Conservation (phyloP, 495 filamentous ascomycete genomes). For the Mytilinidion resinicola region DNA sequence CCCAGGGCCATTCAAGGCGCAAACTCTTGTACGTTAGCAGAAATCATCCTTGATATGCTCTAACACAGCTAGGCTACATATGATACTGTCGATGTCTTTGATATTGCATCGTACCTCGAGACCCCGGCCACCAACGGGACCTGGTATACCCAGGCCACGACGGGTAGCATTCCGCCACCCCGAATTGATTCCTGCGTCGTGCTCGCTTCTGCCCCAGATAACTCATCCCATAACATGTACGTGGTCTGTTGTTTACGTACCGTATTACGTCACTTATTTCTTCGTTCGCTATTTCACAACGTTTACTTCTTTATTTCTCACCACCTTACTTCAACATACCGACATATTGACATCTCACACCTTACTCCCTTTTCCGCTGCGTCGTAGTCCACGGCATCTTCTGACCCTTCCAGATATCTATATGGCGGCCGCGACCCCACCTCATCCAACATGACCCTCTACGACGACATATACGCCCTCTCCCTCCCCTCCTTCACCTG, state of each 20-base stretch:
- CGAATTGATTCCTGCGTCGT: slow-evolving; percentile 25
- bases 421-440: slow-evolving; percentile 46
- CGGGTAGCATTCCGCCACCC: slow-evolving; percentile 12
- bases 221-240: slow-evolving; percentile 23
- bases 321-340: too few relatives aligned
- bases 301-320: too few relatives aligned
- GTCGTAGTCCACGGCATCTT: not conserved
- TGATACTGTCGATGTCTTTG: slow-evolving; percentile 19
- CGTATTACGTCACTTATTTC: not conserved
- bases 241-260: not conserved
- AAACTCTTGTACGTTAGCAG: not conserved
- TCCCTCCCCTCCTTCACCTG: slow-evolving; percentile 74
- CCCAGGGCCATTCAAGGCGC: not conserved
- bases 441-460: slow-evolving; percentile 31
- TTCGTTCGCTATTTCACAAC: not conserved
- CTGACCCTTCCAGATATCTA: slow-evolving; percentile 1
- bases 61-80: not conserved
- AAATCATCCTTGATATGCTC: not conserved
- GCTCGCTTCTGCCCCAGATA: slow-evolving; percentile 18
- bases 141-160: slow-evolving; percentile 23
- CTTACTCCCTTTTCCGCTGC: too few relatives aligned
- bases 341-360: too few relatives aligned
- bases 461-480: slow-evolving; percentile 66
- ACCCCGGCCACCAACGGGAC: slow-evolving; percentile 12
- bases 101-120: slow-evolving; percentile 18